Evolutionary conservation across 164 flowering plant species (phyloP).

Genomic region (Aristolochia fimbriata): DNA sequence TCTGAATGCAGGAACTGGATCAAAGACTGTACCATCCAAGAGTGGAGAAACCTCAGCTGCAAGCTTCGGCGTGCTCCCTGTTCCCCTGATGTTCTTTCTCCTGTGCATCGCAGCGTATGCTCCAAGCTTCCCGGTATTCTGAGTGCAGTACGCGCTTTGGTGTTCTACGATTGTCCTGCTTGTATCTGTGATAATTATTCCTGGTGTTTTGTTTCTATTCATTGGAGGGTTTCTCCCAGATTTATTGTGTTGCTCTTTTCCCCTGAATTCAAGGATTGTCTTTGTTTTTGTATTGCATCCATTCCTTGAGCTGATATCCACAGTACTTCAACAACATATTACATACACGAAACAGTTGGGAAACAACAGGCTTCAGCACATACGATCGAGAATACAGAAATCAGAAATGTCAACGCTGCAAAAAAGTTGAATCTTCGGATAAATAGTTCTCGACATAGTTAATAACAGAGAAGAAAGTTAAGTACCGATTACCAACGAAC

Average conservation of each 20-base stretch:
- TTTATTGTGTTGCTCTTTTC: neutral
- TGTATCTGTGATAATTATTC: neutral
- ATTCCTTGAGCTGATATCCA: neutral
- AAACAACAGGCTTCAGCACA: neutral
- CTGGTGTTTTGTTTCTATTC: neutral
- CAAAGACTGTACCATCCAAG: conserved; percentile 7
- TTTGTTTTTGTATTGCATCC: neutral
- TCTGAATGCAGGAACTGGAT: conserved; percentile 8
- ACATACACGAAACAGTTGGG: neutral
- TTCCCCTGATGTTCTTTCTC: conserved; percentile 4
- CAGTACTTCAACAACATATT: neutral
- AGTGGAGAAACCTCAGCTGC: conserved; percentile 14
- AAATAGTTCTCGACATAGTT: neutral
- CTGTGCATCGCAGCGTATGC: conserved; percentile 8
- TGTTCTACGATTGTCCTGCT: neutral
- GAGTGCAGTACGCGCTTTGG: neutral
- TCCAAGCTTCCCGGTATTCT: conserved; percentile 6
- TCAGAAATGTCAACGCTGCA: neutral
- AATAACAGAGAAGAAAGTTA: neutral
- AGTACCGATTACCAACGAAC: neutral
- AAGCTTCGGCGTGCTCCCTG: conserved; percentile 3
- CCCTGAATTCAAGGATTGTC: neutral
- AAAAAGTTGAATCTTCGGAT: neutral
- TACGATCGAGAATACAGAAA: neutral
- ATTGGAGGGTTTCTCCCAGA: neutral